Evolutionary conservation across 495 filamentous ascomycete genomes (phyloP), one percentile per base, ranked within the genome.

Genomic region (Aspergillus kassunensis): DNA sequence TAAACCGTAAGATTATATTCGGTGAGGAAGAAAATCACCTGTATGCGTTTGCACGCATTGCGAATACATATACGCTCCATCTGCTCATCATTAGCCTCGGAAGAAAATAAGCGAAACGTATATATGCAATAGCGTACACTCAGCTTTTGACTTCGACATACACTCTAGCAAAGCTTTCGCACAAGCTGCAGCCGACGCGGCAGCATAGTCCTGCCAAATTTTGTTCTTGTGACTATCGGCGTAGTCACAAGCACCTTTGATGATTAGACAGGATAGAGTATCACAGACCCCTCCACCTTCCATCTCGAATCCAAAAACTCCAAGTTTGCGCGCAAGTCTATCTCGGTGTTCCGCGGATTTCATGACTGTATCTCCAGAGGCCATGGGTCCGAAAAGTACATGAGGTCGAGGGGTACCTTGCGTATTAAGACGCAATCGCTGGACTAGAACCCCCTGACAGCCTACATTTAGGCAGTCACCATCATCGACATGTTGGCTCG

Each of bases 221-320:
- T 71, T 62, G 34, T 55, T 64, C 46, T 71, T 73, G 39, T 73
- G 65, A 2, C 61, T 43, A 20, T 43, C 40, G 1, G 40, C 21
- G 18, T 43, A 43, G 21, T 43, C 23, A 27, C 40, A 43, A 2
- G 27, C 40, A 15, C 23, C 21, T 27, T 43, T 43, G n/a, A 43
- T 27, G 21, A 43, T 16, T 6, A 43, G 4, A 24, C 40, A 43
- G 1, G 40, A 16, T 2, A 43, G 4, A 12, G 2, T 29, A 4
- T 43, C 23, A 3, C 23, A 43, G 2, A 43, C 24, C 21, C 40
- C 40, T 12, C 21, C 40, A 3, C 40, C 40, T 49, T 79, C 74
- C 66, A 74, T 78, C 43, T 77, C 72, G 36, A 78, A 72, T 36
- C 64, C 74, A 1, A 73, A 44, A 15, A 74, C n/a, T 52, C 24